Conservation (phyloP, 2,329 filamentous ascomycete genomes). For the Lizonia empirigonia region DNA sequence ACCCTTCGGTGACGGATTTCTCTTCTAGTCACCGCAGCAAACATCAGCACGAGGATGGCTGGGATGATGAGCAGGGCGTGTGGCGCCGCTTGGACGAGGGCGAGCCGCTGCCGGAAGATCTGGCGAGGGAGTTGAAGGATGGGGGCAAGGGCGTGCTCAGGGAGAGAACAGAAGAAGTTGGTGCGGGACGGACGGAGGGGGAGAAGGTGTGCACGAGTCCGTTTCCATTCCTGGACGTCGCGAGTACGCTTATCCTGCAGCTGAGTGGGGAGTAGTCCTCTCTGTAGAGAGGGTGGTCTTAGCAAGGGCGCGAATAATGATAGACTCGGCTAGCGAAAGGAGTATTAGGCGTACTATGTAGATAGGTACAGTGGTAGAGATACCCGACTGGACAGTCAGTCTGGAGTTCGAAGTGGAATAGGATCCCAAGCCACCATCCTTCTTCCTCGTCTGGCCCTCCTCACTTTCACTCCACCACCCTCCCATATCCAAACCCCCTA, state of each 20-base stretch:
- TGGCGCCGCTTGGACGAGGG: constrained; percentile 43
- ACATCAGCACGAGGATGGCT: constrained; percentile 36
- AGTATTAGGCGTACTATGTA: not conserved
- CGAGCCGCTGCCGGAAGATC: constrained; percentile 39
- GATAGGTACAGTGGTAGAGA: not conserved
- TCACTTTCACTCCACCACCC: constrained; percentile 29
- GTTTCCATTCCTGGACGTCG: constrained; percentile 94
- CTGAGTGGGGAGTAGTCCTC: constrained; percentile 55
- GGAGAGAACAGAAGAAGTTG: constrained; percentile 50
- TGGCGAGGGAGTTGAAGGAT: constrained; percentile 35
- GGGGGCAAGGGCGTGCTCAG: constrained; percentile 45
- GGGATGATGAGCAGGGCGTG: constrained; percentile 43
- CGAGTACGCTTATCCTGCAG: constrained; percentile 89
- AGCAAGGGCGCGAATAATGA: no score
- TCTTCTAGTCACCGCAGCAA: constrained; percentile 18
- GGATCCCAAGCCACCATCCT: no score
- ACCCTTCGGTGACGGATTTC: constrained; percentile 20
- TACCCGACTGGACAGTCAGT: not conserved
- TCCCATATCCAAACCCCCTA: constrained; percentile 67
- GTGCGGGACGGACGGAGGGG: constrained; percentile 62
- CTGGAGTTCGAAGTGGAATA: not conserved
- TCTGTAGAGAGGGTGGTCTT: not conserved
- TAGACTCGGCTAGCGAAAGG: not conserved
- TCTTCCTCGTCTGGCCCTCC: not conserved
- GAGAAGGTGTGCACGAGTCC: constrained; percentile 96